phyloP scores from a whole-genome alignment of 2,329 filamentous ascomycete species.

The Microcyclospora tardicrescens region DNA sequence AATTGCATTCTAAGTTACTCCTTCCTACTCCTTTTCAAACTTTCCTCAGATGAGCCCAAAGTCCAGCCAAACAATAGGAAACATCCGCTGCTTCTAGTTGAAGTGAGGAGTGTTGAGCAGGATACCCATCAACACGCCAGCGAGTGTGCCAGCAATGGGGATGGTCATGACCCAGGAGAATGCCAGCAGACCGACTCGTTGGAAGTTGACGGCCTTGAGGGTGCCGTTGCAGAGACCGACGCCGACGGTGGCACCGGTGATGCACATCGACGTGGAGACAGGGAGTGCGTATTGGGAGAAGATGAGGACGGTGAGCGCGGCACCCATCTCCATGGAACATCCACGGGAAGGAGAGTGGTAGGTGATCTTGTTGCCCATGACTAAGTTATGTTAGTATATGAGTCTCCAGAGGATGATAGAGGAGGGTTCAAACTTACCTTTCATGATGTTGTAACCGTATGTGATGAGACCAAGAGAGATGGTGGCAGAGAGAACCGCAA shows the following conservation, averaged over 20 bases:
- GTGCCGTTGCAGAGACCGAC: slow-evolving; percentile 49
- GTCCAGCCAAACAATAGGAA: too few relatives aligned
- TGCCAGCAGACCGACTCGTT: slow-evolving; percentile 48
- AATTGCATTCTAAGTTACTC: too few relatives aligned
- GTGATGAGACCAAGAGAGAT: slow-evolving; percentile 47
- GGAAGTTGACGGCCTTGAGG: slow-evolving; percentile 49
- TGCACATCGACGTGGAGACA: slow-evolving; percentile 53
- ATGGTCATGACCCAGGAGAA: slow-evolving; percentile 49
- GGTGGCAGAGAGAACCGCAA: slow-evolving; percentile 50
- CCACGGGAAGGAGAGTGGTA: slow-evolving; percentile 46
- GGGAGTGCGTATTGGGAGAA: slow-evolving; percentile 51
- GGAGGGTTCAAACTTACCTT: slow-evolving; percentile 32
- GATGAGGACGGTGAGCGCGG: slow-evolving; percentile 49
- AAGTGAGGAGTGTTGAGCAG: slow-evolving; percentile 47
- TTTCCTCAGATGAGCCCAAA: too few relatives aligned
- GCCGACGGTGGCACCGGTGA: slow-evolving; percentile 49
- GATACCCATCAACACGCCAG: slow-evolving; percentile 49
- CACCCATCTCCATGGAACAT: slow-evolving; percentile 48
- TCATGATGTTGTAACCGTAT: slow-evolving; percentile 54
- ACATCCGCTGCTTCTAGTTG: not conserved
- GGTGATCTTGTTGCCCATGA: slow-evolving; percentile 48
- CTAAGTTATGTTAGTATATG: slow-evolving; percentile 4
- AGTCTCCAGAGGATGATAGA: slow-evolving; percentile 40
- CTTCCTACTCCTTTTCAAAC: too few relatives aligned
- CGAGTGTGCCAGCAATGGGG: slow-evolving; percentile 43